These are phyloP conservation scores for Suhomyces guaymorum DNA, from an alignment of 1,139 yeast species.

Conservation along the genomic window DNA sequence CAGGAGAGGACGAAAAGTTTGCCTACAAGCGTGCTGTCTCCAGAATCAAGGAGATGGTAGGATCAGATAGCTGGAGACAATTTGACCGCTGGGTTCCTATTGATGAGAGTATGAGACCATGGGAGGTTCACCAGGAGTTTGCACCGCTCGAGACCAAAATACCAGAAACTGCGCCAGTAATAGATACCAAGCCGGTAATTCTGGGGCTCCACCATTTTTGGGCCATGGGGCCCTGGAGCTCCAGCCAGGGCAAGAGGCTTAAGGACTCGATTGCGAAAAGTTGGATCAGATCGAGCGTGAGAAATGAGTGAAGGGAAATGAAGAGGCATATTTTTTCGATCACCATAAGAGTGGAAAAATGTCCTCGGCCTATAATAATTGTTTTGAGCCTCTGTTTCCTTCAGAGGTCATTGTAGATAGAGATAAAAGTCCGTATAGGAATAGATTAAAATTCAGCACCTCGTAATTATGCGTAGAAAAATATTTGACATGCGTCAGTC, in stretches of 20 bases:
- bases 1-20: slow-evolving; percentile 78
- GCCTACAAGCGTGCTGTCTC: slow-evolving; percentile 74
- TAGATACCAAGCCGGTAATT: slow-evolving; percentile 38
- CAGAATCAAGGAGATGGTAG: slow-evolving; percentile 67
- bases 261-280: slow-evolving; percentile 54
- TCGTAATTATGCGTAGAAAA: too few relatives aligned
- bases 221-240: slow-evolving; percentile 65
- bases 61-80: slow-evolving; percentile 53
- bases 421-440: too few relatives aligned
- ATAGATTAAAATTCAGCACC: too few relatives aligned
- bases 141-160: neutral
- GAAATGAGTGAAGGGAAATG: slow-evolving; percentile 8
- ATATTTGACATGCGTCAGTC: too few relatives aligned
- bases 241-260: slow-evolving; percentile 44
- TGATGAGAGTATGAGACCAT: slow-evolving; percentile 55
- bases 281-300: slow-evolving; percentile 40
- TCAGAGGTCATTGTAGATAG: too few relatives aligned
- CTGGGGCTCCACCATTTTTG: slow-evolving; percentile 55
- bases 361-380: too few relatives aligned
- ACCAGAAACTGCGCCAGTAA: too few relatives aligned
- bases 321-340: too few relatives aligned
- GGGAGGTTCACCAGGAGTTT: slow-evolving; percentile 42
- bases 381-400: too few relatives aligned
- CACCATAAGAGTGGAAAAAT: too few relatives aligned
- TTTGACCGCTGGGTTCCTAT: slow-evolving; percentile 56